Conservation (phyloP, 108 stramenopile species). For the Stephanodiscus minutulus region DNA sequence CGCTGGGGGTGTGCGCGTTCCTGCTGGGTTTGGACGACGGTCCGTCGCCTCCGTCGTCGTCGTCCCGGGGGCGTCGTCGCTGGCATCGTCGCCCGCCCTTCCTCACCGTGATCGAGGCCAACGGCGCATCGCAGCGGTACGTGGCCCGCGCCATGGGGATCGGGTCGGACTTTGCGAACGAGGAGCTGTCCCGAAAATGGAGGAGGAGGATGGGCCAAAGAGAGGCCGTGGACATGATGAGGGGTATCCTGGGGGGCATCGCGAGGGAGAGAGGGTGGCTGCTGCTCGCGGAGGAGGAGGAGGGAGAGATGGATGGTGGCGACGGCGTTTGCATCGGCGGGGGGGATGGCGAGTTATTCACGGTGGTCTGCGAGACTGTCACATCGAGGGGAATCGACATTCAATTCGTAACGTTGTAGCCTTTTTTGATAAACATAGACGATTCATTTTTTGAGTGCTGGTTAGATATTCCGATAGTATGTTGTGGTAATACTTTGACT, state of each 20-base stretch:
- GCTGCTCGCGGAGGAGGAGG: too few species aligned
- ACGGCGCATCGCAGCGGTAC: slow-evolving; percentile 37
- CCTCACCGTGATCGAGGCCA: slow-evolving; percentile 31
- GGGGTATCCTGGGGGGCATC: slow-evolving; percentile 25
- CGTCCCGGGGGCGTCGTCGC: background rate
- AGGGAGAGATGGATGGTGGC: slow-evolving; percentile 3
- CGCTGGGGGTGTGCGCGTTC: slow-evolving; percentile 40
- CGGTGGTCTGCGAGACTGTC: slow-evolving; percentile 30
- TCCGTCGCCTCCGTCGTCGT: too few species aligned
- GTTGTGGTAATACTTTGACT: too few species aligned
- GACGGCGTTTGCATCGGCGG: background rate
- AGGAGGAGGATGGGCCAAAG: slow-evolving; percentile 15
- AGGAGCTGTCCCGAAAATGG: slow-evolving; percentile 29
- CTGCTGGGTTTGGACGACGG: slow-evolving; percentile 25
- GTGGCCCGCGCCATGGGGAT: slow-evolving; percentile 46
- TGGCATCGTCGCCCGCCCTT: background rate
- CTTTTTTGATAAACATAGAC: too few species aligned
- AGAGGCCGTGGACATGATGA: slow-evolving; percentile 19
- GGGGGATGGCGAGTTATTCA: background rate
- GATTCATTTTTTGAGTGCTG: too few species aligned
- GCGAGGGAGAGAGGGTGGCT: too few species aligned
- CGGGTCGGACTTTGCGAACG: slow-evolving; percentile 22
- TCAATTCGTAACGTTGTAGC: slow-evolving; percentile 10
- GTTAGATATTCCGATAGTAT: too few species aligned
- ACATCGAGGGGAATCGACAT: slow-evolving; percentile 42